phyloP scores from a whole-genome alignment of 495 filamentous ascomycete species.

The Podospora comata region DNA sequence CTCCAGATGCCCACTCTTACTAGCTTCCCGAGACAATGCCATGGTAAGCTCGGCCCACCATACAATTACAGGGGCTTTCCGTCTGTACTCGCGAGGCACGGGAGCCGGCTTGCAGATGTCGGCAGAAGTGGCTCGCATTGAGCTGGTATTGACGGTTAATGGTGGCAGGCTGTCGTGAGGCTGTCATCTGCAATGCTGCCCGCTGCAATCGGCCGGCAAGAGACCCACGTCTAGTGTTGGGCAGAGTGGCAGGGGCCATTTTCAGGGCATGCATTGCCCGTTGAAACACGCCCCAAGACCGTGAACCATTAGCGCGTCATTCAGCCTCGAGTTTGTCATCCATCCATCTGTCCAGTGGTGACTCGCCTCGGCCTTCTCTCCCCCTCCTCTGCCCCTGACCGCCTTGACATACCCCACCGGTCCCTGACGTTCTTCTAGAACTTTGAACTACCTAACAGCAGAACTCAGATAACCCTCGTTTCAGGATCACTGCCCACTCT shows the following conservation, averaged over 20 bases:
- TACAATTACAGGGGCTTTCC: background rate
- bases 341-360: background rate
- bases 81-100: constrained; percentile 7
- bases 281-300: constrained; percentile 8
- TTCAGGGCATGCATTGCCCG: constrained; percentile 13
- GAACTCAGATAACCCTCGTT: constrained; percentile 6
- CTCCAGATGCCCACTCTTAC: no score
- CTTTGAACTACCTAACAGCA: constrained; percentile 8
- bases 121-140: constrained; percentile 9
- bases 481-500: constrained; percentile 16
- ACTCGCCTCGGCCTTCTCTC: background rate
- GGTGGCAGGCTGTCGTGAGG: background rate
- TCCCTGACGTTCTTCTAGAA: constrained; percentile 13
- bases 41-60: background rate
- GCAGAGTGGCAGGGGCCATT: constrained; percentile 10
- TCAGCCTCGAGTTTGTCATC: constrained; percentile 10
- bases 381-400: constrained; percentile 18
- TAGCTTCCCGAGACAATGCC: background rate
- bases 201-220: constrained; percentile 18
- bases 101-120: background rate
- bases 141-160: background rate
- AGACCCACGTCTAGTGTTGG: constrained; percentile 6
- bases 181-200: constrained; percentile 12
- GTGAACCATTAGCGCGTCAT: constrained; percentile 19
- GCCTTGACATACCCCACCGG: constrained; percentile 18